These are phyloP conservation scores for Boletus chippewaensis DNA, from an alignment of 1,284 basidiomycete species.

Conservation along the genomic window DNA sequence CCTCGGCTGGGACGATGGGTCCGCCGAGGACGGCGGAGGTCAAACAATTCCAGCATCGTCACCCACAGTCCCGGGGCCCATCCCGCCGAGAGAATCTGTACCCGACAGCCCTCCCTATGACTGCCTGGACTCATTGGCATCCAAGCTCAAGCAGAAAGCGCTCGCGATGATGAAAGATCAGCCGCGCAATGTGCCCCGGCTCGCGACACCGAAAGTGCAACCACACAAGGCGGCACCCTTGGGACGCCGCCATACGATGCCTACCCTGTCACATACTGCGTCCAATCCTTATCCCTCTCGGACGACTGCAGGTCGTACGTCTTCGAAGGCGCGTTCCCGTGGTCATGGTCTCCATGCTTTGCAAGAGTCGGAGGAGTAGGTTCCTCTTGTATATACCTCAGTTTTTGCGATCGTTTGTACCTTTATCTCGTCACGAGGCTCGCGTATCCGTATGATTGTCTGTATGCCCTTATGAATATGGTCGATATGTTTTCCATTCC, in stretches of 20 bases:
- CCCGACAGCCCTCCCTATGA: background rate
- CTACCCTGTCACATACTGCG: background rate
- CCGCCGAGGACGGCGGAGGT: background rate
- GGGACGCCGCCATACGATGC: slow-evolving; percentile 19
- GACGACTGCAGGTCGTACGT: background rate
- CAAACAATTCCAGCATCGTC: background rate
- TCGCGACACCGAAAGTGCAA: background rate
- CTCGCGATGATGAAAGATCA: background rate
- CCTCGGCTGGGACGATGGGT: background rate
- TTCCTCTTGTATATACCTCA: background rate
- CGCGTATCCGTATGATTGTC: slow-evolving; percentile 1
- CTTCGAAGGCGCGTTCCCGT: background rate
- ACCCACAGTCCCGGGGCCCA: background rate
- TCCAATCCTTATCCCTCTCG: background rate
- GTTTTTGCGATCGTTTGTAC: background rate
- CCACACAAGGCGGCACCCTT: slow-evolving; percentile 4
- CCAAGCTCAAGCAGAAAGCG: slow-evolving; percentile 4
- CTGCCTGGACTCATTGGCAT: background rate
- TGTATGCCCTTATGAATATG: slow-evolving; percentile 1
- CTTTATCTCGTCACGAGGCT: background rate
- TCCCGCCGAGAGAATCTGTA: background rate
- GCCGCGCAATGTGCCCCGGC: background rate
- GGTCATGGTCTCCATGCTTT: slow-evolving; percentile 8
- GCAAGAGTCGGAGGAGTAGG: slow-evolving; percentile 9
- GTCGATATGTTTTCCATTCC: background rate